A percentile compares a stretch with the other conserved stretches of the same genome.
These are phyloP conservation scores for Westerdykella aurantiaca DNA, from an alignment of 2,329 filamentous ascomycete genomes.

Conservation along the genomic window DNA sequence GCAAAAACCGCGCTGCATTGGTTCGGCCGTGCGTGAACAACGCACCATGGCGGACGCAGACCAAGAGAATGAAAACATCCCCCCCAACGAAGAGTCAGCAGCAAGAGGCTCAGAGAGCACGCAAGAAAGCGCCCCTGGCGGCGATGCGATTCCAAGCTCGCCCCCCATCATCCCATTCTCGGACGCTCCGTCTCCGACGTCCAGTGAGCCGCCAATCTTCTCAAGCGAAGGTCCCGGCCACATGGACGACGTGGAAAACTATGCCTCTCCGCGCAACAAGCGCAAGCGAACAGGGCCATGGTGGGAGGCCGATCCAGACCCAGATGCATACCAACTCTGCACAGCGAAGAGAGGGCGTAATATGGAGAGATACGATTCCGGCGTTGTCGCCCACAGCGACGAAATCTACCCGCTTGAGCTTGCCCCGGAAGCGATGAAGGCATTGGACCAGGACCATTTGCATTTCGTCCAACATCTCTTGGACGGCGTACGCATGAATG, in stretches of 20 bases:
- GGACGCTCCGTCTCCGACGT: conserved; percentile 21
- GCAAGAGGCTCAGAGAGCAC: too few relatives aligned
- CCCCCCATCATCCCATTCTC: conserved; percentile 19
- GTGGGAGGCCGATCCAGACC: conserved; percentile 12
- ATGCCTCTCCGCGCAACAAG: conserved; percentile 29
- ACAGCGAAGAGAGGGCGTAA: neutral
- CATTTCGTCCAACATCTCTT: neutral
- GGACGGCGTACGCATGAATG: conserved; percentile 12
- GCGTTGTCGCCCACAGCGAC: neutral
- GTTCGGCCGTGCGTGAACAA: too few relatives aligned
- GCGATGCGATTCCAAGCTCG: conserved; percentile 12
- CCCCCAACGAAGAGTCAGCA: too few relatives aligned
- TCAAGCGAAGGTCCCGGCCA: conserved; percentile 30
- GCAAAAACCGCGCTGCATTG: too few relatives aligned
- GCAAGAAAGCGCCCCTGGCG: too few relatives aligned
- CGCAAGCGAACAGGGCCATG: conserved; percentile 30
- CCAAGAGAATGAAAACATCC: too few relatives aligned
- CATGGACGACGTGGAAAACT: conserved; percentile 26
- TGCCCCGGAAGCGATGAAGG: neutral
- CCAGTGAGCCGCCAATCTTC: conserved; percentile 28
- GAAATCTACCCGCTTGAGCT: neutral
- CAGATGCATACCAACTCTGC: neutral
- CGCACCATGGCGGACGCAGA: too few relatives aligned
- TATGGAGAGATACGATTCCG: conserved; percentile 26
- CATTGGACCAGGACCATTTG: neutral